These are phyloP conservation scores for Leishmania tropica DNA, from an alignment of 208 protist species.

Conservation along the genomic window DNA sequence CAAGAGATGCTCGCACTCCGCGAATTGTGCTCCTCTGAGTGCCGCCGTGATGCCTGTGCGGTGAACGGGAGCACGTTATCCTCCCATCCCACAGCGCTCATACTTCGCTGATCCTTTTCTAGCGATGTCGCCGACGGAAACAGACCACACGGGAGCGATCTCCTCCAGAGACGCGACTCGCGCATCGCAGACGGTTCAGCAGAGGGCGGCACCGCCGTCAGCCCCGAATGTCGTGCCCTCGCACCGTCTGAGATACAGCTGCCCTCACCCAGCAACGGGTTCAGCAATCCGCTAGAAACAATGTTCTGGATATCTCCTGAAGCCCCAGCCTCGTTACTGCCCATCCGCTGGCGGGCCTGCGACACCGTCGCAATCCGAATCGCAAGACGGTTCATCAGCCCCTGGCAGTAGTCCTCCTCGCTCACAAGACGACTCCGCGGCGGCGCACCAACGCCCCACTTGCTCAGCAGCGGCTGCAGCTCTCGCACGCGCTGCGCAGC, in stretches of 20 bases:
- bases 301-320: no score
- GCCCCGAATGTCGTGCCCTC: not conserved
- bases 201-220: not conserved
- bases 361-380: not conserved
- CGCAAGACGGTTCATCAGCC: constrained; percentile 1
- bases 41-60: not conserved
- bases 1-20: not conserved
- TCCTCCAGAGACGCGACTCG: not conserved
- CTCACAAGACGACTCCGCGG: constrained; percentile 3
- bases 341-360: not conserved
- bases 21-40: not conserved
- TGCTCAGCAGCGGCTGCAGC: constrained; percentile 7
- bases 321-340: no score
- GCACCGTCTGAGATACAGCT: not conserved
- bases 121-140: not conserved
- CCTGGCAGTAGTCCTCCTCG: constrained; percentile 7
- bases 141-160: not conserved
- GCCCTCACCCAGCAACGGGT: not conserved
- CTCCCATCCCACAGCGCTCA: not conserved
- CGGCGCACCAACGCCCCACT: constrained; percentile 4
- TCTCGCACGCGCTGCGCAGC: constrained; percentile 2
- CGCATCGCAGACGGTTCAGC: not conserved
- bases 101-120: not conserved
- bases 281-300: no score
- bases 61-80: not conserved